Evolutionary conservation across 179 eudicot genomes (phyloP), one percentile per base, ranked within the genome.

Genomic region (Amaranthus tricolor): DNA sequence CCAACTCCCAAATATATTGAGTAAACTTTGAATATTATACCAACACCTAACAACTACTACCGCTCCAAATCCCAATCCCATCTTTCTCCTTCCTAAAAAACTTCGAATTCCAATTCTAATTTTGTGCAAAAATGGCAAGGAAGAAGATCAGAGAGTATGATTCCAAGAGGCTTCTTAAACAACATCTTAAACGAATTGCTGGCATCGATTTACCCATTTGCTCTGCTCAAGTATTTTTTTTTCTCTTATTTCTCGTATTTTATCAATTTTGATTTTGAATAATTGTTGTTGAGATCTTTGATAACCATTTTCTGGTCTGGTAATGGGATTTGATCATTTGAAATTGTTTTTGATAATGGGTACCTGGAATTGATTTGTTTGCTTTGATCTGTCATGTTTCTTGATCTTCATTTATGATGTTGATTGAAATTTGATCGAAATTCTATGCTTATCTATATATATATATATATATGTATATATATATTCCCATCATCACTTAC

Each of bases 61-160:
- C 40, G 52, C 69, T 63, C 14, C 40, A 21, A 52, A 12, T 20
- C 16, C 0, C 17, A 54, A 63, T 5, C 15, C 13, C 17, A 13
- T 74, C 48, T 66, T 49, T 56, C 54, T 20, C 2, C n/a, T 67
- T 40, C 24, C 31, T 48, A 9, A 52, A 6, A 0, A 12, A 9
- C 9, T 24, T 0, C 54, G 17, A 11, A n/a, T n/a, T 31, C 40
- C 40, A 31, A 31, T 31, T 31, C 2, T 31, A 31, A 31, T 31
- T 31, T 4, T 31, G 40, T 31, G 40, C 13, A 31, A 62, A 40
- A 68, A 90, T 90, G 95, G 95, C 95, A 40, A 78, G 95, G 17
- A 90, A 90, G 95, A 90, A 90, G 95, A 88, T 90, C 85, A 84
- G 95, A 79, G 95, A 90, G 86, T 90, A 88, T 68, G 92, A 90